Conservation (phyloP, 495 filamentous ascomycete genomes). For the Penicillium psychrofluorescens region DNA sequence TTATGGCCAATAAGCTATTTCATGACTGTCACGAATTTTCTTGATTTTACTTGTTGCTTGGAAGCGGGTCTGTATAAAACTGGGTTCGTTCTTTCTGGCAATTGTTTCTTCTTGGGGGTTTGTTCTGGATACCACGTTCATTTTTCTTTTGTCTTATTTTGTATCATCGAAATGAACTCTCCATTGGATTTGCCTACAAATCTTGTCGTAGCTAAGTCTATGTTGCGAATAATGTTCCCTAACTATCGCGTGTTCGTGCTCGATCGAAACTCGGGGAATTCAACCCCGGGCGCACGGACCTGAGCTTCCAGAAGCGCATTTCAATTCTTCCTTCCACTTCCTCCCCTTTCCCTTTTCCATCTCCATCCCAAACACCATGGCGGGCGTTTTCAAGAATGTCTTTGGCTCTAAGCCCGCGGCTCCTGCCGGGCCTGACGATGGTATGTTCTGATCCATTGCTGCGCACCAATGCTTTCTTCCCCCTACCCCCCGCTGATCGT, state of each 20-base stretch:
- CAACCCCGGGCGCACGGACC: too few relatives aligned
- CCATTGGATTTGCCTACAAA: neutral
- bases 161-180: neutral
- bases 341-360: slow-evolving; percentile 14
- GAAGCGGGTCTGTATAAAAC: slow-evolving; percentile 23
- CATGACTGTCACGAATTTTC: slow-evolving; percentile 31
- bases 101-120: slow-evolving; percentile 6
- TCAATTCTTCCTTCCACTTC: slow-evolving; percentile 23
- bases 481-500: neutral
- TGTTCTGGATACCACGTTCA: slow-evolving; percentile 23
- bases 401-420: slow-evolving; percentile 54
- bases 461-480: neutral
- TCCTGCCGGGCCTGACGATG: slow-evolving; percentile 50
- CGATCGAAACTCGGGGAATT: too few relatives aligned
- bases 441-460: slow-evolving; percentile 34
- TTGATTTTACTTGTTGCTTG: slow-evolving; percentile 8
- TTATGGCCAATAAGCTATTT: slow-evolving; percentile 35
- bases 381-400: slow-evolving; percentile 59
- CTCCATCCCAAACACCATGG: slow-evolving; percentile 42
- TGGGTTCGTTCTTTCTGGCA: slow-evolving; percentile 10
- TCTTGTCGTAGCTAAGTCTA: too few relatives aligned
- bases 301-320: slow-evolving; percentile 4
- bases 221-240: too few relatives aligned
- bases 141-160: neutral
- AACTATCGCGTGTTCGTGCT: too few relatives aligned